Evolutionary conservation across 2,329 filamentous ascomycete genomes (phyloP), one percentile per base, ranked within the genome.

Genomic region (Trichoderma hamatum): DNA sequence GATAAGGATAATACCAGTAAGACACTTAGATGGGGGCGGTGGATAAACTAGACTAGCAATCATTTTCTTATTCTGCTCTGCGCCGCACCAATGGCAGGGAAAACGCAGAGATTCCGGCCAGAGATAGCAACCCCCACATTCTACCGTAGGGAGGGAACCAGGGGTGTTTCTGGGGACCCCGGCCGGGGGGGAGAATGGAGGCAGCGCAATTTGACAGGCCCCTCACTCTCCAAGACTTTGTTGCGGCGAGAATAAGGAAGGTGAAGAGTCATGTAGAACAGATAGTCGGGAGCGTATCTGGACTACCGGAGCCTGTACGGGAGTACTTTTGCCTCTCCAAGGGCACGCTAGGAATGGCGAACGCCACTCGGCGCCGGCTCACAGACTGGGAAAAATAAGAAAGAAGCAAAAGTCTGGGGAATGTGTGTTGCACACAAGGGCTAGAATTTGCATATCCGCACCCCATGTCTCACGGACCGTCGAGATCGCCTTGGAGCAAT

Each of bases 81-180:
- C 51, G 62, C 36, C 49, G 68, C 67, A 46, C 49, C 64, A 69
- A 70, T 71, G 28, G 32, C 67, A 67, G 67, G 69, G 59, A 28
- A 51, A 58, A 63, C 39, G 39, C 6, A 43, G 39, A 9, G 39
- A 10, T 11, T 68, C 67, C 61, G 64, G 56, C 16, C 52, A 46
- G 63, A 58, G 68, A 69, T 69, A 67, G 67, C 68, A 69, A 67
- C 63, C 70, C 70, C 70, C 70, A 70, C 70, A 71, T 69, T 46
- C 54, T 52, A 28, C 43, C 61, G 56, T 65, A 65, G 68, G 39
- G 62, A 55, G 66, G 30, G n/a, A 36, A 19, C 68, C 32, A 56
- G 68, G n/a, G 68, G 49, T 67, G 56, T 68, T 61, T 70, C 68
- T 62, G 70, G 70, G 70, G 70, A 54, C 68, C 70, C 64, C 70